phyloP scores from a whole-genome alignment of 139 green algal species.

The Mesotaenium endlicherianum region DNA sequence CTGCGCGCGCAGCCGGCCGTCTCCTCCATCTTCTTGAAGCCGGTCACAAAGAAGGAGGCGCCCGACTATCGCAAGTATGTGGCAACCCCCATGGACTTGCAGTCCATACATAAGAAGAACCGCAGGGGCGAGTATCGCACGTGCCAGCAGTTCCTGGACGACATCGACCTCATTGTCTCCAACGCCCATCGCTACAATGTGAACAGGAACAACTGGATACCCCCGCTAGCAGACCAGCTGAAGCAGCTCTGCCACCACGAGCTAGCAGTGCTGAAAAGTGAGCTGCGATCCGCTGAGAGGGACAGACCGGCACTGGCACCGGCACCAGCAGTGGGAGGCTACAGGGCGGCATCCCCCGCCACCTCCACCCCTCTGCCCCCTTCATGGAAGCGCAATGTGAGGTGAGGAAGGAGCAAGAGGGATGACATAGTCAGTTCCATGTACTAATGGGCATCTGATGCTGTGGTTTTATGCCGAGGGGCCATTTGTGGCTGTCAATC shows the following conservation, averaged over 20 bases:
- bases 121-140: neutral
- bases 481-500: too few species aligned
- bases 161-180: neutral
- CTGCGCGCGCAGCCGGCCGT: neutral
- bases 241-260: conserved; percentile 1
- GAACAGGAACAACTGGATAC: neutral
- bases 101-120: conserved; percentile 65
- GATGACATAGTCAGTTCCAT: too few species aligned
- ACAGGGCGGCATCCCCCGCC: too few species aligned
- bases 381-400: too few species aligned
- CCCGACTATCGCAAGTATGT: conserved; percentile 70
- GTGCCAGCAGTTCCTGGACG: conserved; percentile 2
- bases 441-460: too few species aligned
- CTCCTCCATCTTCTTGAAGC: conserved; percentile 18
- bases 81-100: conserved; percentile 76
- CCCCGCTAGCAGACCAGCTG: conserved; percentile 4
- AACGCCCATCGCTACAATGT: conserved; percentile 27
- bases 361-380: too few species aligned
- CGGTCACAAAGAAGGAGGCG: conserved; percentile 25
- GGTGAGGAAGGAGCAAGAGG: too few species aligned
- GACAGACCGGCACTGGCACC: too few species aligned
- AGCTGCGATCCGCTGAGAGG: too few species aligned
- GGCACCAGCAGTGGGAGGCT: too few species aligned
- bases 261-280: too few species aligned
- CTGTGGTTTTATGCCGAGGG: too few species aligned